A percentile compares a stretch with the other conserved stretches of the same genome.
Evolutionary conservation across 495 filamentous ascomycete genomes (phyloP).

Genomic region (Barbatosphaeria neglecta): DNA sequence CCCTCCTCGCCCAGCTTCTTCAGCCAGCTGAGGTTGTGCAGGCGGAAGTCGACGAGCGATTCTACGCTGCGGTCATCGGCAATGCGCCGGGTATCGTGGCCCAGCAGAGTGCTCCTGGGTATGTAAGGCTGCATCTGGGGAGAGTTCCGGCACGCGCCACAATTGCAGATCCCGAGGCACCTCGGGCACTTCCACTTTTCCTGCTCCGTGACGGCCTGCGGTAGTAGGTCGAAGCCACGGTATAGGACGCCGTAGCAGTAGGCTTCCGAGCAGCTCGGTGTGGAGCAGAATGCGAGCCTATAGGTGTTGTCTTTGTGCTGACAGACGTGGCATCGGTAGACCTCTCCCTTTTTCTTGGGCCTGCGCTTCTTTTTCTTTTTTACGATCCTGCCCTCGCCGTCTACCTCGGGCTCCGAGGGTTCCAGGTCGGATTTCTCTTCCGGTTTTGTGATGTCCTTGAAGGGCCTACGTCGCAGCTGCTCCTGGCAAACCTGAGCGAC

Average conservation of each 20-base stretch:
- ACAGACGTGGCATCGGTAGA: conserved; percentile 71
- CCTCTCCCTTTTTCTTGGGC: conserved; percentile 32
- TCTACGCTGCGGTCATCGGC: conserved; percentile 85
- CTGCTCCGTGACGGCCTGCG: conserved; percentile 64
- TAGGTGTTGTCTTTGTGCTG: conserved; percentile 59
- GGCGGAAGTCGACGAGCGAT: conserved; percentile 69
- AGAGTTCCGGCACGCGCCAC: conserved; percentile 54
- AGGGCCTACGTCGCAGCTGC: conserved; percentile 62
- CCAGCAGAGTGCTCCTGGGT: conserved; percentile 72
- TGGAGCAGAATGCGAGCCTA: conserved; percentile 68
- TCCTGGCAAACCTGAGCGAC: conserved; percentile 85
- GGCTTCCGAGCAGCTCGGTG: conserved; percentile 45
- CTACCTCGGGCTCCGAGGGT: conserved; percentile 33
- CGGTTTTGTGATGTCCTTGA: conserved; percentile 40
- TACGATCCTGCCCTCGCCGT: conserved; percentile 38
- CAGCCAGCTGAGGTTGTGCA: conserved; percentile 73
- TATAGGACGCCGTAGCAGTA: conserved; percentile 89
- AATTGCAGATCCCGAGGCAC: conserved; percentile 75
- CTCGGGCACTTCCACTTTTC: conserved; percentile 77
- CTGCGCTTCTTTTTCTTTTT: conserved; percentile 32
- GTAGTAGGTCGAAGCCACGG: conserved; percentile 78
- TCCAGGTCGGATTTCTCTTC: conserved; percentile 27
- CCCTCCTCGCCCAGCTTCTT: conserved; percentile 38
- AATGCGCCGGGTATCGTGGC: conserved; percentile 77
- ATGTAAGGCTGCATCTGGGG: conserved; percentile 49